Evolutionary conservation across 2,329 filamentous ascomycete genomes (phyloP).

Genomic region (Beauveria varroae): DNA sequence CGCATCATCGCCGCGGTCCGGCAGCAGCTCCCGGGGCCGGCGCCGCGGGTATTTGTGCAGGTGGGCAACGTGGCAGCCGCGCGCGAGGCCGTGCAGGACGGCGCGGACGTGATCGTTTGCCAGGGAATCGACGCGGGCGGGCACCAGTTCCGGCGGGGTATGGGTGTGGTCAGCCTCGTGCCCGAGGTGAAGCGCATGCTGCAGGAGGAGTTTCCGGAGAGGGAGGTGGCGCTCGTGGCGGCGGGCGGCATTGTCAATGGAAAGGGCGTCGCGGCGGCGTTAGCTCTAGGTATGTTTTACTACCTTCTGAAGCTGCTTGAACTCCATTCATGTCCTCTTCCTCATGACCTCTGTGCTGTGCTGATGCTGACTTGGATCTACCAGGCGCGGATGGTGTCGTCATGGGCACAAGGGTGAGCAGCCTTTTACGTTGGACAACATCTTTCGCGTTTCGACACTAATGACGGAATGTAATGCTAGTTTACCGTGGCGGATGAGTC

Average conservation of each 20-base stretch:
- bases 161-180: conserved; percentile 47
- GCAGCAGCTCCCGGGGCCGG: conserved; percentile 6
- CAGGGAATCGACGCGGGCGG: conserved; percentile 60
- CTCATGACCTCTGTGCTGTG: not conserved
- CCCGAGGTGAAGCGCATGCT: conserved; percentile 49
- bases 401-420: conserved; percentile 34
- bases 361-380: not conserved
- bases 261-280: conserved; percentile 45
- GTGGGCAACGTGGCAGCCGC: conserved; percentile 53
- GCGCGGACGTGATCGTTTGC: conserved; percentile 51
- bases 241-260: conserved; percentile 54
- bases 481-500: conserved; percentile 39
- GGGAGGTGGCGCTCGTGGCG: conserved; percentile 38
- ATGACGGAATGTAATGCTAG: conserved; percentile 16
- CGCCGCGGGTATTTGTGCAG: conserved; percentile 50
- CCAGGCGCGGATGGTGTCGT: conserved; percentile 36
- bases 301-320: not conserved
- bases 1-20: conserved; percentile 30
- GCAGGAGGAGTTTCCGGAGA: conserved; percentile 25
- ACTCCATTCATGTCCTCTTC: no score
- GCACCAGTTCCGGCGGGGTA: conserved; percentile 48
- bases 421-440: conserved; percentile 6
- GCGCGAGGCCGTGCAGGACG: conserved; percentile 36
- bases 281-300: conserved; percentile 40
- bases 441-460: not conserved